These are phyloP conservation scores for Fusarium piperis DNA, from an alignment of 2,329 filamentous ascomycete species.

Conservation along the genomic window DNA sequence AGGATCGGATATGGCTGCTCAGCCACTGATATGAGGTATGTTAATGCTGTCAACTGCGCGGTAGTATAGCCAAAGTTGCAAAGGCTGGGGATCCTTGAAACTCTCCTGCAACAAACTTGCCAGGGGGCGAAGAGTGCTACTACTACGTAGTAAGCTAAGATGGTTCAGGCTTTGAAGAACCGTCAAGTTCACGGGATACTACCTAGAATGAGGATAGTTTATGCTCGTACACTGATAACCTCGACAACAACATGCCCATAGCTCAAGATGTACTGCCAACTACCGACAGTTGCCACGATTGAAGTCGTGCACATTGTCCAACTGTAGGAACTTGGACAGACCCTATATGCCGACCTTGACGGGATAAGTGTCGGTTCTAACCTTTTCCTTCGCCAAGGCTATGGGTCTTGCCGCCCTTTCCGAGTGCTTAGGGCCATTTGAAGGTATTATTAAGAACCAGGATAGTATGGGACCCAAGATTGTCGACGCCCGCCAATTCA, in stretches of 20 bases:
- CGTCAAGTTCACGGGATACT: neutral
- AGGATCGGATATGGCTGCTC: neutral
- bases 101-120: neutral
- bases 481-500: neutral
- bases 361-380: neutral
- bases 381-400: neutral
- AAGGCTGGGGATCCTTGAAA: constrained; percentile 30
- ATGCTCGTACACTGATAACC: neutral
- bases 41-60: neutral
- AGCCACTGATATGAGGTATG: neutral
- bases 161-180: neutral
- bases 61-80: neutral
- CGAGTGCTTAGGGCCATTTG: neutral
- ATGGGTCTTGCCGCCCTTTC: neutral
- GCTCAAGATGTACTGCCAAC: neutral
- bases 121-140: neutral
- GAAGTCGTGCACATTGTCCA: neutral
- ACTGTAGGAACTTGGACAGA: neutral
- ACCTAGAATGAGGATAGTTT: neutral
- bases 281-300: neutral
- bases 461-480: neutral
- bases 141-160: too few relatives aligned
- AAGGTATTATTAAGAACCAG: neutral
- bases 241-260: neutral
- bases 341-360: too few relatives aligned